Evolutionary conservation across 352 stramenopile species (phyloP), one percentile per base, ranked within the genome.

Genomic region (Globisporangium parvum): DNA sequence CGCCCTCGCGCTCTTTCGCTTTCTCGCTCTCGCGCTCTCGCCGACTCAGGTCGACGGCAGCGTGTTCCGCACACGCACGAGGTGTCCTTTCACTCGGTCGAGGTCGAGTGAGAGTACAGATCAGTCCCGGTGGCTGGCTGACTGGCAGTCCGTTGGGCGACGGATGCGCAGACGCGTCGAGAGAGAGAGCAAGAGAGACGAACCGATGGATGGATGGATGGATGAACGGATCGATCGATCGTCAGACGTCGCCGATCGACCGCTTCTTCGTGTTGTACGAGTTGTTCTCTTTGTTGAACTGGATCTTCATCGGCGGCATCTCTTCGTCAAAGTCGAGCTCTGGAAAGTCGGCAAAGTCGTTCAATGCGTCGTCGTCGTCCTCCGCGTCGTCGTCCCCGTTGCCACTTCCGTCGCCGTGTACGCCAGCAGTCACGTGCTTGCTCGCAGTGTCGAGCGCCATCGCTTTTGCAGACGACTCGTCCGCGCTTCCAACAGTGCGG

Each of bases 271-370:
- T 31, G 54, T 73, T 69, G 56, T 71, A 73, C 51, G 71, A 57
- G 18, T 74, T 69, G 63, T 88, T 87, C 39, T 88, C 80, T 62
- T 87, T 91, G 66, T 77, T 80, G 59, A 70, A 74, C 57, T 71
- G 72, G 46, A 64, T 68, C 52, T 70, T 75, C 44, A 60, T 55
- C 28, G 72, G 55, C 10, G 75, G 65, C 48, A 87, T 61, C n/a
- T 83, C 75, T 24, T 88, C 77, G 26, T 77, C 71, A 55, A 93
- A 87, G 59, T 88, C 78, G 28, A 93, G 69, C 44, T 83, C 80
- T 2, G 76, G 70, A 40, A 93, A 89, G 55, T 92, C 80, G 4
- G 66, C 65, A 51, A 92, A 92, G 53, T 87, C 82, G 52, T 89
- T 84, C 63, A 91, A 59, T 21, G 67, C 65, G 57, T 87, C 78